Conservation (phyloP, 352 stramenopile genomes). For the Lagenidium sp. region DNA sequence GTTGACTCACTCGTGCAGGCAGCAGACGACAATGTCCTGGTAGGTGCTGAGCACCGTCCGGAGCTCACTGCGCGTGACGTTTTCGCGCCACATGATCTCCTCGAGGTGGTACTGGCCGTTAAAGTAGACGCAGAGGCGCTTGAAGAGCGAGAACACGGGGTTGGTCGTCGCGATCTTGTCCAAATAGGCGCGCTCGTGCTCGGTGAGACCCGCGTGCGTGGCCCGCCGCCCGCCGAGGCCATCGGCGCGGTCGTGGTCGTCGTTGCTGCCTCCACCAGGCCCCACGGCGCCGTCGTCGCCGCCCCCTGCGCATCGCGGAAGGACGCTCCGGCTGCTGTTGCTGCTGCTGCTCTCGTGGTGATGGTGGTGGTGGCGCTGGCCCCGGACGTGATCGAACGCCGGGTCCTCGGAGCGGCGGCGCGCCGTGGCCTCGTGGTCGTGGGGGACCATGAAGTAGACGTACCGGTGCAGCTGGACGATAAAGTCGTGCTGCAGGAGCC, state of each 20-base stretch:
- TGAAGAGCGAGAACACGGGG: conserved; percentile 74
- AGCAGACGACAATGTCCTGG: conserved; percentile 77
- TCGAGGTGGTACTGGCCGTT: conserved; percentile 81
- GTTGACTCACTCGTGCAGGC: conserved; percentile 53
- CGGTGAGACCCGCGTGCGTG: conserved; percentile 27
- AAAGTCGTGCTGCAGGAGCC: conserved; percentile 79
- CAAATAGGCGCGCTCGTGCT: conserved; percentile 66
- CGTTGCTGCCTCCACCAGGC: too few species aligned
- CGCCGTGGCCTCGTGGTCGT: conserved; percentile 32
- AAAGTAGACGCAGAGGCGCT: conserved; percentile 77
- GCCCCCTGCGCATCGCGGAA: too few species aligned
- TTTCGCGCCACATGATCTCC: conserved; percentile 88
- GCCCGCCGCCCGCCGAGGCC: background rate
- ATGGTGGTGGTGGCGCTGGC: conserved; percentile 5
- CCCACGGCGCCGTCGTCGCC: background rate
- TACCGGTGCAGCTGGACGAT: conserved; percentile 81
- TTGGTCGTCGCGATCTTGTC: conserved; percentile 77
- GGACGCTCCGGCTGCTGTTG: background rate
- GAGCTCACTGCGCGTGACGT: conserved; percentile 68
- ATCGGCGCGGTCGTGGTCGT: background rate
- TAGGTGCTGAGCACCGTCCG: conserved; percentile 80
- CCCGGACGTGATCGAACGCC: background rate
- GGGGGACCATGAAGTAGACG: conserved; percentile 82
- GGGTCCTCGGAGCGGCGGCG: conserved; percentile 1
- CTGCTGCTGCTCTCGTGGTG: conserved; percentile 4